Percentiles rank a stretch among this genome's conserved stretches.
Evolutionary conservation across 148 eudicot species (phyloP).

Genomic region (Chenopodium formosanum): DNA sequence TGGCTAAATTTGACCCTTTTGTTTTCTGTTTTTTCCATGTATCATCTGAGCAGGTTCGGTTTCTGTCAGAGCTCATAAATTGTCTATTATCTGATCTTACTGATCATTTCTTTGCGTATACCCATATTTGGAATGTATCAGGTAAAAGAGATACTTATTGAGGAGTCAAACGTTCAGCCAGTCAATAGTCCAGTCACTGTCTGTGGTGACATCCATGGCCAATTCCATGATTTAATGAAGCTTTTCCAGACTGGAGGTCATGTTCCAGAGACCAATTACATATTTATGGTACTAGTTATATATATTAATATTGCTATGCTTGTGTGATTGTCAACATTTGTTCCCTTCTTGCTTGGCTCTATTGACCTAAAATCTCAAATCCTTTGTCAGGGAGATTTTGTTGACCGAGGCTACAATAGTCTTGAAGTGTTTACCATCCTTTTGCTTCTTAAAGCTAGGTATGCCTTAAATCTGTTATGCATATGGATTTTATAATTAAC

Average conservation of each 20-base stretch:
- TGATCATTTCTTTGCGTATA: background rate
- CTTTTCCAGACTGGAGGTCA: conserved; percentile 99
- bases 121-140: conserved; percentile 23
- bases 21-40: background rate
- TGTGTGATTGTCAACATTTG: background rate
- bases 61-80: background rate
- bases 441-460: conserved; percentile 99
- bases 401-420: conserved; percentile 98
- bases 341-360: conserved; percentile 2
- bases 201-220: conserved; percentile 99
- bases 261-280: conserved; percentile 97
- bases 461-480: conserved; percentile 17
- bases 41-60: too few relatives aligned
- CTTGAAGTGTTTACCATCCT: conserved; percentile 96
- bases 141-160: conserved; percentile 97
- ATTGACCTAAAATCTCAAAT: conserved; percentile 18
- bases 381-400: conserved; percentile 86
- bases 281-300: conserved; percentile 71
- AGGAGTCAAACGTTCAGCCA: conserved; percentile 98
- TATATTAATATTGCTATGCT: background rate
- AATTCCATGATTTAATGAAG: conserved; percentile 96
- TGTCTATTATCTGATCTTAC: background rate
- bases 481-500: background rate
- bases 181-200: conserved; percentile 99
- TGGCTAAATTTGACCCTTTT: background rate